Evolutionary conservation across 768 basidiomycete species (phyloP).

Genomic region (Amanita pallidorosea): DNA sequence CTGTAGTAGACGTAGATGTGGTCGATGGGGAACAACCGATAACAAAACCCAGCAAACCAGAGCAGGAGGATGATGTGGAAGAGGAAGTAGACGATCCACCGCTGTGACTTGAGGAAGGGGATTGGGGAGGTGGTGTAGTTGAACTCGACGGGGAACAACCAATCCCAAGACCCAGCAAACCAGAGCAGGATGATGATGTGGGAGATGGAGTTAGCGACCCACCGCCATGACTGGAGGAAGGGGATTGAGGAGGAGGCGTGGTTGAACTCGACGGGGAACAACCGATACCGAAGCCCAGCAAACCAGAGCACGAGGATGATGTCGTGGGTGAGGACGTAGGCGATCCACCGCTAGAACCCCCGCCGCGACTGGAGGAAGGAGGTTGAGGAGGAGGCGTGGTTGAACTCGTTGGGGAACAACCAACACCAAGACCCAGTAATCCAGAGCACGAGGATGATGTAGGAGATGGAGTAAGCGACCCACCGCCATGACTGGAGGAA

Average conservation of each 20-base stretch:
- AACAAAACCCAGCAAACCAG: background rate
- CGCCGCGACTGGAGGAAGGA: too few relatives aligned
- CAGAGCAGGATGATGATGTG: background rate
- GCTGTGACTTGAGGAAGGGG: too few relatives aligned
- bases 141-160: background rate
- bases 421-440: background rate
- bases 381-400: too few relatives aligned
- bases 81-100: background rate
- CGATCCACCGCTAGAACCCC: too few relatives aligned
- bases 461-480: background rate
- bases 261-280: background rate
- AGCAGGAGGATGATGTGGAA: background rate
- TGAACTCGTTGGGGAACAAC: background rate
- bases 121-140: too few relatives aligned
- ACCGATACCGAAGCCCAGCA: background rate
- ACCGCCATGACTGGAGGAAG: too few relatives aligned
- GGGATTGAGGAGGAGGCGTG: too few relatives aligned
- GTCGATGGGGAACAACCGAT: background rate
- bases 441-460: background rate
- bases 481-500: background rate
- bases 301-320: background rate
- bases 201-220: background rate
- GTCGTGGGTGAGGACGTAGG: background rate
- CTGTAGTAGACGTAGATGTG: background rate
- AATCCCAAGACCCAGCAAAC: background rate